Conservation (phyloP, 192 early-diverging fungal species). For the Gryganskiella cystojenkinii region DNA sequence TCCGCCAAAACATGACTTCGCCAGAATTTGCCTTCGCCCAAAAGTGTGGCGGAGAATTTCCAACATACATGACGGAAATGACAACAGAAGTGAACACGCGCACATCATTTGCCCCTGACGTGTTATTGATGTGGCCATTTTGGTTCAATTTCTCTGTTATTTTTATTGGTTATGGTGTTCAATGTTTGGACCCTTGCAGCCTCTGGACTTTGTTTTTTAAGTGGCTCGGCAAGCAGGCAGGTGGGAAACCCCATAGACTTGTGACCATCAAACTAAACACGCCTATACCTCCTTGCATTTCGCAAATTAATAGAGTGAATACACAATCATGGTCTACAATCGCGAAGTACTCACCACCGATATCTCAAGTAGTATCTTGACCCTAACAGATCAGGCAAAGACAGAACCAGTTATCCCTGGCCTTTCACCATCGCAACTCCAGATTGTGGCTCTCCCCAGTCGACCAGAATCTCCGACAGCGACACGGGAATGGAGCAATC, state of each 20-base stretch:
- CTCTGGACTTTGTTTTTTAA: too few relatives aligned
- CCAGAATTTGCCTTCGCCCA: too few relatives aligned
- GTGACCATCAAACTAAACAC: conserved; percentile 2
- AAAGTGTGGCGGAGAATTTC: too few relatives aligned
- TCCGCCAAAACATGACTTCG: too few relatives aligned
- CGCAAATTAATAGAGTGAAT: conserved; percentile 62
- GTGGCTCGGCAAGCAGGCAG: too few relatives aligned
- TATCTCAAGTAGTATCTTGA: conserved; percentile 50
- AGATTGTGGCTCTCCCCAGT: conserved; percentile 39
- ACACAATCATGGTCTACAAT: conserved; percentile 63
- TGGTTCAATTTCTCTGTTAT: too few relatives aligned
- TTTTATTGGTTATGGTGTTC: too few relatives aligned
- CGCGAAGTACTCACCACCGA: conserved; percentile 60
- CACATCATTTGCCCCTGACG: too few relatives aligned
- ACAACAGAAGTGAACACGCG: too few relatives aligned
- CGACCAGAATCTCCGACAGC: conserved; percentile 35
- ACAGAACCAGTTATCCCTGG: conserved; percentile 40
- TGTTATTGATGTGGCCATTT: too few relatives aligned
- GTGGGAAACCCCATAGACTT: background rate
- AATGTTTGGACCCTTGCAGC: too few relatives aligned
- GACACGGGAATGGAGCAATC: conserved; percentile 25
- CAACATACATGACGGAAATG: too few relatives aligned
- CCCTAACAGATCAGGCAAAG: conserved; percentile 55
- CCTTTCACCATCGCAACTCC: conserved; percentile 33
- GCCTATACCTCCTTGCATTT: background rate